Evolutionary conservation across 495 filamentous ascomycete species (phyloP), one percentile per base, ranked within the genome.

Genomic region (Parathielavia hyrcaniae): DNA sequence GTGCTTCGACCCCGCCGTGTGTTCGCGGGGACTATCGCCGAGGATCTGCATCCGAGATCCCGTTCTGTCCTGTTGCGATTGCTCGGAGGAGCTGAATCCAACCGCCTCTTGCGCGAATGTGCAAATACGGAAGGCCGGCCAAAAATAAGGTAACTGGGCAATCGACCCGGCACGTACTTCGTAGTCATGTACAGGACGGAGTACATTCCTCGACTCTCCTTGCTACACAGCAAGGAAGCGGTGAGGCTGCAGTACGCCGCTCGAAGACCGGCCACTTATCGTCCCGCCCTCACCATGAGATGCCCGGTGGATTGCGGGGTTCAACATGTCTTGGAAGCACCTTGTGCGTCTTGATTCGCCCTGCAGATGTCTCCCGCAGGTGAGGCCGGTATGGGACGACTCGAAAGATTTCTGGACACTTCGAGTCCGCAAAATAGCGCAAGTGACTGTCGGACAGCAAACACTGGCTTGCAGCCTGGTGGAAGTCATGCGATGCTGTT

Each of bases 191-290:
- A 30, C n/a, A n/a, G n/a, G n/a, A n/a, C n/a, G n/a, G 26, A 30
- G 26, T 30, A 32, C 44, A 32, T n/a, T 35, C 9, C 46, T 30
- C 17, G 26, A 6, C 19, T 9, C 6, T 52, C 19, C 50, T 26
- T 52, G 50, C 4, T 13, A n/a, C n/a, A n/a, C n/a, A n/a, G n/a
- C n/a, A 52, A 52, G 20, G 53, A 55, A 34, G 53, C 53, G 53
- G 53, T 55, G 53, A 55, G 34, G 43, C 43, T 47, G 52, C 52
- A 38, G 41, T 12, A 9, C 19, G 34, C 53, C 43, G 34, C 11
- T 35, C 22, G 30, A 34, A 36, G 52, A 41, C 23, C 1, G 17
- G 16, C 12, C 30, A 54, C 20, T 19, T 34, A 34, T 45, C 52
- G 14, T 20, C 8, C 36, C 32, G 35, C n/a, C 2, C n/a, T 39